Conservation (phyloP, 73 alveolate genomes). For the Tetrahymena borealis region DNA sequence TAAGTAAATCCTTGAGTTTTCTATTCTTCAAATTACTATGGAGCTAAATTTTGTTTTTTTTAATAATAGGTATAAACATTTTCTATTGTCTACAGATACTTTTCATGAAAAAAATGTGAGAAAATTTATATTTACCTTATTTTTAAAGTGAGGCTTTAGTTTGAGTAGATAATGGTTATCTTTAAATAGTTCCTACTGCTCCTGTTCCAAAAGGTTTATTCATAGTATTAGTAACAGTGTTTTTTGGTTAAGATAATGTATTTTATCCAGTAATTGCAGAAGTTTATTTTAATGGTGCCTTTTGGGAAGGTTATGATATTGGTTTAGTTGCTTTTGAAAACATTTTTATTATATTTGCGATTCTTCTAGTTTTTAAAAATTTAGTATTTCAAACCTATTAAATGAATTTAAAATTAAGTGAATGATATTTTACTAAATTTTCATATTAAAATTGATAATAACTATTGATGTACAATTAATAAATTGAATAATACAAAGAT, state of each 20-base stretch:
- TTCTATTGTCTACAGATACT: too few species aligned
- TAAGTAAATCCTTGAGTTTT: slow-evolving; percentile 9
- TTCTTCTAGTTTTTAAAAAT: not conserved
- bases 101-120: too few species aligned
- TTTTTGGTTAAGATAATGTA: not conserved
- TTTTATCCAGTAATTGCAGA: not conserved
- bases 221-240: not conserved
- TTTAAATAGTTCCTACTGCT: not conserved
- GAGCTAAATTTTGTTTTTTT: not conserved
- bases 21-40: not conserved
- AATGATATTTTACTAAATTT: too few species aligned
- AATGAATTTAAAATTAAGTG: too few species aligned
- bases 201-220: not conserved
- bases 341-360: not conserved
- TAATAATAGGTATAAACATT: not conserved
- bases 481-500: too few species aligned
- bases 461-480: too few species aligned
- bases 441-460: too few species aligned
- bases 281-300: not conserved
- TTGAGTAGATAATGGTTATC: not conserved
- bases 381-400: not conserved
- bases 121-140: not conserved
- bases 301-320: not conserved
- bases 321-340: not conserved
- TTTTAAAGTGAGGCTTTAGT: not conserved